A percentile compares a stretch with the other conserved stretches of the same genome.
These are phyloP conservation scores for Penicillium subrubescens DNA, from an alignment of 495 filamentous ascomycete genomes.

Conservation along the genomic window DNA sequence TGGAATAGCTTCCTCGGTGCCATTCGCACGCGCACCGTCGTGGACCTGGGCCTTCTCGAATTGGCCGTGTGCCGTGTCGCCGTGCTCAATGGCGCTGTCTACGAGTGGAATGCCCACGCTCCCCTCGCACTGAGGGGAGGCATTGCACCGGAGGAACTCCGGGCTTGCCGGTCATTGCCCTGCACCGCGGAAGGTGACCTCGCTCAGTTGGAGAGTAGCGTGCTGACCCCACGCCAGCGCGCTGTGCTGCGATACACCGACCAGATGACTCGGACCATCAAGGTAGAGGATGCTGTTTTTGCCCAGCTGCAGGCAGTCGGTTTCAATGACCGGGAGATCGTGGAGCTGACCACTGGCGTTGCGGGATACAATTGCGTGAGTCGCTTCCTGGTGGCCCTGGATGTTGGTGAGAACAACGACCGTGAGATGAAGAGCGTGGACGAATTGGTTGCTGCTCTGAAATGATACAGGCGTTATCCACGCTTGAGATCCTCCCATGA, in stretches of 20 bases:
- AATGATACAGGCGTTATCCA: neutral
- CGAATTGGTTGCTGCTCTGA: conserved; percentile 33
- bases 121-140: conserved; percentile 59
- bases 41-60: conserved; percentile 58
- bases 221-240: conserved; percentile 61
- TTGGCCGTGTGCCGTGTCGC: conserved; percentile 61
- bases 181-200: conserved; percentile 34
- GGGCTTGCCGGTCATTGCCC: conserved; percentile 44
- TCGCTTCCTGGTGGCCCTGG: conserved; percentile 78
- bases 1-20: conserved; percentile 78
- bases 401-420: conserved; percentile 60
- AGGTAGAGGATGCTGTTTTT: conserved; percentile 64
- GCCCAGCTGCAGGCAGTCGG: conserved; percentile 51
- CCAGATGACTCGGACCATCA: conserved; percentile 46
- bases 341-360: conserved; percentile 74
- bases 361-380: conserved; percentile 87
- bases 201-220: conserved; percentile 30
- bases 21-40: conserved; percentile 63
- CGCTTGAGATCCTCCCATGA: neutral
- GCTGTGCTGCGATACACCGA: conserved; percentile 59
- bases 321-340: conserved; percentile 60
- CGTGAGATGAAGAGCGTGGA: conserved; percentile 47
- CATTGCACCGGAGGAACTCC: conserved; percentile 44
- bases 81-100: conserved; percentile 70
- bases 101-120: conserved; percentile 79